Evolutionary conservation across 2,329 filamentous ascomycete genomes (phyloP).

Genomic region (Fusarium algeriense): DNA sequence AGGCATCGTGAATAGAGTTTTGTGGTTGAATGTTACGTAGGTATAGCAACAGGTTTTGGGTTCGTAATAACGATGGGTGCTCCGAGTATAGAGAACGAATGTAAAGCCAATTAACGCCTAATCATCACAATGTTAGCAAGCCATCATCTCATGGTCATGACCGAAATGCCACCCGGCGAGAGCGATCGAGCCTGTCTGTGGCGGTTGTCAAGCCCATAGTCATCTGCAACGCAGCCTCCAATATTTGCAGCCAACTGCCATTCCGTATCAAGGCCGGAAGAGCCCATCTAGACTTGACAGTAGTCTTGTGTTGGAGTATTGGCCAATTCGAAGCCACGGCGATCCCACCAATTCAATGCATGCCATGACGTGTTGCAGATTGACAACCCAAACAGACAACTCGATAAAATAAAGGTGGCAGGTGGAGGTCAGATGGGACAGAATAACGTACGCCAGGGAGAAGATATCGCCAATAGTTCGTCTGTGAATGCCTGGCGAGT

Average conservation of each 20-base stretch:
- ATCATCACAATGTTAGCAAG: constrained; percentile 42
- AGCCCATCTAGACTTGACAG: constrained; percentile 10
- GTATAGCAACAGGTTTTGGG: constrained; percentile 30
- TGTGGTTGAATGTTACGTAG: constrained; percentile 16
- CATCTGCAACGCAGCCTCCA: constrained; percentile 38
- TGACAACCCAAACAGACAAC: constrained; percentile 25
- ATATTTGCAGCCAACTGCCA: constrained; percentile 35
- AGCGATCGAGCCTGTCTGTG: constrained; percentile 18
- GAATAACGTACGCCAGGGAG: constrained; percentile 47
- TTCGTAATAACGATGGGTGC: constrained; percentile 36
- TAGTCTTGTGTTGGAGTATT: constrained; percentile 4
- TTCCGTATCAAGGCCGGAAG: constrained; percentile 39
- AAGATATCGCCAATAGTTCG: constrained; percentile 48
- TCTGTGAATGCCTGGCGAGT: constrained; percentile 38
- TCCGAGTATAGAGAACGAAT: constrained; percentile 41
- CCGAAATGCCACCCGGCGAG: constrained; percentile 17
- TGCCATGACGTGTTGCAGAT: constrained; percentile 40
- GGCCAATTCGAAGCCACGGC: constrained; percentile 30
- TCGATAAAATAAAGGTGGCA: constrained; percentile 35
- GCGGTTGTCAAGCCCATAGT: constrained; percentile 7
- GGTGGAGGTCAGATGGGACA: constrained; percentile 39
- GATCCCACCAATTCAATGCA: constrained; percentile 40
- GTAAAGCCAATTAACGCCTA: constrained; percentile 32
- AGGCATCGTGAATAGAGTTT: constrained; percentile 44
- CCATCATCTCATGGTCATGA: constrained; percentile 6